Evolutionary conservation across 108 stramenopile species (phyloP), one percentile per base, ranked within the genome.

Genomic region (Asterionellopsis glacialis): DNA sequence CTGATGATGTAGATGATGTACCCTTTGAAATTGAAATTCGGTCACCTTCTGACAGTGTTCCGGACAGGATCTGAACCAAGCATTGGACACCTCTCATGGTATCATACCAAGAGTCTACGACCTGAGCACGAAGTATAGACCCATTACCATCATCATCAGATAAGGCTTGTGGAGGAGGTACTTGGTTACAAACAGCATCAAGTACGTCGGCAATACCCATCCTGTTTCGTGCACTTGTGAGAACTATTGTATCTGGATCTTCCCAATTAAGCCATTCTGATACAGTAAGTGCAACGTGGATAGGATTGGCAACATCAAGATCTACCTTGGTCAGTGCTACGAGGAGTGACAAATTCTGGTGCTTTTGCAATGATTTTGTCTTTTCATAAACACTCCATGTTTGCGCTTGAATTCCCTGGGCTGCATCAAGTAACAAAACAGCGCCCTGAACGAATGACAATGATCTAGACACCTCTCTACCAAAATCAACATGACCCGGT

Each of bases 391-490:
- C 97, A 55, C 88, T 93, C 67, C 98, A 79, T 1, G 98, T 96
- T 57, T 99, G 98, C 4, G 98, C 98, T 67, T 99, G 96, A 6
- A 98, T 93, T 28, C 98, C 97, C 59, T 97, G 97, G 10, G 93
- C 74, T 0, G 92, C 77, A 59, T 98, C 98, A 52, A 99, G 83
- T 9, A 99, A 69, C 10, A 85, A 45, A 0, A 99, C 80, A 9
- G 97, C 97, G 3, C 99, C 99, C 68, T 99, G 92, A 28, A 97
- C 97, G 59, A 94, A 91, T 15, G 87, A 81, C 22, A 99, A 73
- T 45, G 87, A 90, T 39, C 97, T 84, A 13, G 83, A 69, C 1
- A 96, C 97, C 64, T 98, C 98, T 63, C 84, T 76, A 39, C 90
- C 86, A 67, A 98, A 98, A 63, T 98, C 98, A 11, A 84, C 91